phyloP scores from a whole-genome alignment of 495 filamentous ascomycete genomes.

The Darksidea phi region DNA sequence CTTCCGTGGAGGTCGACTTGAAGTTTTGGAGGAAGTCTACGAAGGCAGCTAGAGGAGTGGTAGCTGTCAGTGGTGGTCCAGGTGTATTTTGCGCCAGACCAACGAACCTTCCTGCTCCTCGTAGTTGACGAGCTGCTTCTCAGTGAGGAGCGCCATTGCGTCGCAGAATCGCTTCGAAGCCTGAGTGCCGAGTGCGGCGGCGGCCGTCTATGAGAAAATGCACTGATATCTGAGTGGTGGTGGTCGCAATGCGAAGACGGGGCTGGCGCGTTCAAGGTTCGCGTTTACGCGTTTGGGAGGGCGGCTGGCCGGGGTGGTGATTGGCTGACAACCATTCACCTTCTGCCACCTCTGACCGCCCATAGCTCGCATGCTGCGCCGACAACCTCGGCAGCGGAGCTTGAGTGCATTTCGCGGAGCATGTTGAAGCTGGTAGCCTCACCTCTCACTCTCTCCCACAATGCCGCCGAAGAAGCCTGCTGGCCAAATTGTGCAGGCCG shows the following conservation, averaged over 20 bases:
- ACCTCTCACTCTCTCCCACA: background rate
- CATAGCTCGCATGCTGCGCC: background rate
- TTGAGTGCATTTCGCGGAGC: background rate
- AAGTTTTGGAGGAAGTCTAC: slow-evolving; percentile 83
- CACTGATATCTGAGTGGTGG: background rate
- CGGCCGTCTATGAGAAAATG: background rate
- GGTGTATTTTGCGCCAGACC: background rate
- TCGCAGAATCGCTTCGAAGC: slow-evolving; percentile 1
- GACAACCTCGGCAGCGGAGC: slow-evolving; percentile 31
- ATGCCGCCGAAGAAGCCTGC: slow-evolving; percentile 50
- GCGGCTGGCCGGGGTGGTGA: slow-evolving; percentile 5
- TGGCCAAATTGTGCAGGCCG: slow-evolving; percentile 64
- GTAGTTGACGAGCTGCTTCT: slow-evolving; percentile 77
- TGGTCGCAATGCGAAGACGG: background rate
- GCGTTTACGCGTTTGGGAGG: slow-evolving; percentile 13
- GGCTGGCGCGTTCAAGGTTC: slow-evolving; percentile 13
- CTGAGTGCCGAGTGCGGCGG: background rate
- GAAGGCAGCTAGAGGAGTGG: slow-evolving; percentile 62
- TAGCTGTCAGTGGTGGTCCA: slow-evolving; percentile 1
- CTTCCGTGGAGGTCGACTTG: slow-evolving; percentile 77
- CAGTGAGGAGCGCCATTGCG: slow-evolving; percentile 77
- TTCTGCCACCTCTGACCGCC: slow-evolving; percentile 22
- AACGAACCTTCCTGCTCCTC: slow-evolving; percentile 71
- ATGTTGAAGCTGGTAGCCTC: background rate
- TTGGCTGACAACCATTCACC: slow-evolving; percentile 3